Base-by-base conservation (phyloP, 495 filamentous ascomycete genomes). In the Penicillium crystallinum region DNA sequence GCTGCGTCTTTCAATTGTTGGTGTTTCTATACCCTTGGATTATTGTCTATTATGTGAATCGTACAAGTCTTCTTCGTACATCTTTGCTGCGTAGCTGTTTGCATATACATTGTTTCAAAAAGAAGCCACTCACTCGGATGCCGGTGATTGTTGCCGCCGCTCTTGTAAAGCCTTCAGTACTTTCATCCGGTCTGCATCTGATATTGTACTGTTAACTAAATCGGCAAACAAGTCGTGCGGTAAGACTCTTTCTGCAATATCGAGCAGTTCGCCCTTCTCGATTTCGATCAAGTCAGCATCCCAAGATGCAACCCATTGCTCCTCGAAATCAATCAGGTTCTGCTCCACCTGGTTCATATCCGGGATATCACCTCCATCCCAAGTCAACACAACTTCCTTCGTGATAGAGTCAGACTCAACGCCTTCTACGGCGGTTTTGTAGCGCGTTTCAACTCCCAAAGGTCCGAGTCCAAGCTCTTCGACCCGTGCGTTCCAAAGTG, bases 401-500 rank as follows among this genome's bases (percentile, higher is more conserved):
- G 34, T 41, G 17, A 61, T 31, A n/a, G 46, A 47, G 37, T 36
- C 56, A 18, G 45, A 51, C 21, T 58, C 55, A 4, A 31, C 53
- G 10, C 34, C 40, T 29, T 43, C 35, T 29, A 29, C 15, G 19
- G 36, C 8, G 23, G 44, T 29, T n/a, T 55, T 59, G 63, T 88
- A 81, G 53, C 74, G 64, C 43, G 76, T 67, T 42, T 77, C 79
- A 19, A 89, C 82, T 0, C 81, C 83, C 51, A 91, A 56, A 11
- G 77, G 78, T 52, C 77, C 79, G 37, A 91, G 65, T 6, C 88
- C 87, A 49, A 83, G 67, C 50, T 78, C 73, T 52, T 80, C 81
- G 3, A 83, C 87, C 44, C 68, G 72, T 44, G 63, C 55, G 62
- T 76, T 77, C 73, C 70, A 76, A 49, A 74, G 53, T 27, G 61